Percentiles rank a stretch among this genome's conserved stretches.
These are phyloP conservation scores for Baorangia bicolor DNA, from an alignment of 768 basidiomycete species.

Conservation along the genomic window DNA sequence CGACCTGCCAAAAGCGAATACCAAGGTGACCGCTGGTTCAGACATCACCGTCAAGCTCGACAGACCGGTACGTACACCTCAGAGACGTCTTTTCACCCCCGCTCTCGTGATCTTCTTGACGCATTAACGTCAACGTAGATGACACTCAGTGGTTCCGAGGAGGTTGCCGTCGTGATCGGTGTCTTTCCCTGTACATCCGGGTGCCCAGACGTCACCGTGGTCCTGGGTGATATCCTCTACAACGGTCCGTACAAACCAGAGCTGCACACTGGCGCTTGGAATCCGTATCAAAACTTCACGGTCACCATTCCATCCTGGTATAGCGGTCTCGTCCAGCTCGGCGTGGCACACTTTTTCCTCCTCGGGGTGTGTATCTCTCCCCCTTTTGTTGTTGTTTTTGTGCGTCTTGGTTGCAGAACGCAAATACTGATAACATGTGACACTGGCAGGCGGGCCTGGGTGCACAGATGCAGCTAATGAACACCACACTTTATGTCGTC, in stretches of 20 bases:
- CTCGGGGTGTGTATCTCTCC: not conserved
- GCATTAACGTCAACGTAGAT: not conserved
- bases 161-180: slow-evolving; percentile 10
- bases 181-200: not conserved
- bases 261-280: not conserved
- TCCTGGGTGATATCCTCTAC: slow-evolving; percentile 6
- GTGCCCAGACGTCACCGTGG: not conserved
- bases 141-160: not conserved
- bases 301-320: slow-evolving; percentile 3
- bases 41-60: slow-evolving; percentile 42
- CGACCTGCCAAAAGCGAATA: slow-evolving; percentile 33
- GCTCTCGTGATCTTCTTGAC: not conserved
- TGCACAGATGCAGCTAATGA: not conserved
- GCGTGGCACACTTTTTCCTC: slow-evolving; percentile 5
- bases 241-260: not conserved
- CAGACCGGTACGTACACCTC: slow-evolving; percentile 35
- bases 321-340: not conserved
- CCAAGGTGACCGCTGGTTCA: slow-evolving; percentile 35
- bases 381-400: not conserved
- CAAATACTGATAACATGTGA: not conserved
- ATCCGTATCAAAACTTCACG: slow-evolving; percentile 4
- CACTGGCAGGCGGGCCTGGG: not conserved
- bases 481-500: not conserved
- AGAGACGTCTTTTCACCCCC: not conserved
- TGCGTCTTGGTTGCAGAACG: not conserved